Percentiles rank a stretch among this genome's conserved stretches.
phyloP scores from a whole-genome alignment of 2,329 filamentous ascomycete species.

The Colletotrichum simmondsii region DNA sequence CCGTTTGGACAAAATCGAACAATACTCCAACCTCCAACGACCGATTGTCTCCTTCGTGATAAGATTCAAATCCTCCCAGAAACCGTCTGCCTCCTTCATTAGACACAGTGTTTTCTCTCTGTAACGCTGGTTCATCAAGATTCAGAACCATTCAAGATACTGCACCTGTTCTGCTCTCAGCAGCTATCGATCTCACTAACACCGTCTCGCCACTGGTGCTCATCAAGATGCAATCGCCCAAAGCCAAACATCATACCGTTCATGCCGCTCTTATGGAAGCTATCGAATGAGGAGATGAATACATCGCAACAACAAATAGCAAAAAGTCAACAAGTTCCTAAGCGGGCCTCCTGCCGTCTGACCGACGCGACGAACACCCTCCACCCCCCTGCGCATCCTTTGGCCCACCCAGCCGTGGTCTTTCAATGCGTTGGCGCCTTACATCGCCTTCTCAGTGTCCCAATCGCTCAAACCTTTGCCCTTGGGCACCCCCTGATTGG shows the following conservation, averaged over 20 bases:
- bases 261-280: not conserved
- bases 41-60: not conserved
- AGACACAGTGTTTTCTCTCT: not conserved
- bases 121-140: not conserved
- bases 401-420: conserved; percentile 10
- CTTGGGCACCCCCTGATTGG: conserved; percentile 17
- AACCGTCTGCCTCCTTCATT: not conserved
- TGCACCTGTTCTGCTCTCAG: not conserved
- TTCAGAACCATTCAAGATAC: not conserved
- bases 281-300: not conserved
- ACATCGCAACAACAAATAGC: not conserved
- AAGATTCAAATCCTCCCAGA: too few species aligned
- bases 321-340: not conserved
- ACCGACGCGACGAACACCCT: not conserved
- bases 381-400: conserved; percentile 17
- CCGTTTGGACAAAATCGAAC: not conserved
- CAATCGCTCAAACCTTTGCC: conserved; percentile 1
- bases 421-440: conserved; percentile 31
- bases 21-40: not conserved
- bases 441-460: conserved; percentile 3
- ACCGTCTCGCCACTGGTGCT: not conserved
- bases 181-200: not conserved
- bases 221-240: not conserved
- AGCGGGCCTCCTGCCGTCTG: not conserved
- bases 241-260: not conserved